Percentiles rank a stretch among this genome's conserved stretches.
Conservation (phyloP, 1,284 basidiomycete genomes). For the Uromyces viciae-fabae region DNA sequence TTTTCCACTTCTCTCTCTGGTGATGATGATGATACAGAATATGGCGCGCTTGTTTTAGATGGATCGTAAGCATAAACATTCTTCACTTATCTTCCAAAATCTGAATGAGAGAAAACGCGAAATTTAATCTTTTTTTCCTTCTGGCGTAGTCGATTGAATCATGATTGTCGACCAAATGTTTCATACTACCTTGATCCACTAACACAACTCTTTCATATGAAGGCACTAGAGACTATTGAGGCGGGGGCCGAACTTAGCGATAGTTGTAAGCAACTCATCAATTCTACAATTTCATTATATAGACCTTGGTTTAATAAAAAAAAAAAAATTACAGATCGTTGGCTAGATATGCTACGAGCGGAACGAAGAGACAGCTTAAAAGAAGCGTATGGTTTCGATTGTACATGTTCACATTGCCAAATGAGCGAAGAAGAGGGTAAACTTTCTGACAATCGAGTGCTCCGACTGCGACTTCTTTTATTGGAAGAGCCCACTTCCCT, state of each 20-base stretch:
- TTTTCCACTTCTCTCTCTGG: neutral
- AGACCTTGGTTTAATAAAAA: neutral
- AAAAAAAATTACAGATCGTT: neutral
- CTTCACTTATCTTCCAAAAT: too few relatives aligned
- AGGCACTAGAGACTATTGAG: neutral
- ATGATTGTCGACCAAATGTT: neutral
- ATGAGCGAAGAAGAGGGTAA: neutral
- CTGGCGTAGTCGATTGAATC: neutral
- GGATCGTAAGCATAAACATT: slow-evolving; percentile 19
- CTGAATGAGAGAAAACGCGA: too few relatives aligned
- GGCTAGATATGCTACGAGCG: neutral
- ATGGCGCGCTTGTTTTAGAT: neutral
- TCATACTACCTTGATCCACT: neutral
- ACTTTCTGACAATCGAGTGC: neutral
- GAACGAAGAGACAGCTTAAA: neutral
- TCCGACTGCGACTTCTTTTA: neutral
- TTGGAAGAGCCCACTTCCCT: neutral
- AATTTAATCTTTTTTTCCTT: too few relatives aligned
- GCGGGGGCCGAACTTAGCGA: neutral
- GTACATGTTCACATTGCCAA: neutral
- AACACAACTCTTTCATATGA: neutral
- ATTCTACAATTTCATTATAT: neutral
- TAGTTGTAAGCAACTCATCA: neutral
- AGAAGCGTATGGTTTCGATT: neutral
- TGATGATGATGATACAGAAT: neutral